Evolutionary conservation across 2,329 filamentous ascomycete species (phyloP).

Genomic region (Thermochaetoides dissita): DNA sequence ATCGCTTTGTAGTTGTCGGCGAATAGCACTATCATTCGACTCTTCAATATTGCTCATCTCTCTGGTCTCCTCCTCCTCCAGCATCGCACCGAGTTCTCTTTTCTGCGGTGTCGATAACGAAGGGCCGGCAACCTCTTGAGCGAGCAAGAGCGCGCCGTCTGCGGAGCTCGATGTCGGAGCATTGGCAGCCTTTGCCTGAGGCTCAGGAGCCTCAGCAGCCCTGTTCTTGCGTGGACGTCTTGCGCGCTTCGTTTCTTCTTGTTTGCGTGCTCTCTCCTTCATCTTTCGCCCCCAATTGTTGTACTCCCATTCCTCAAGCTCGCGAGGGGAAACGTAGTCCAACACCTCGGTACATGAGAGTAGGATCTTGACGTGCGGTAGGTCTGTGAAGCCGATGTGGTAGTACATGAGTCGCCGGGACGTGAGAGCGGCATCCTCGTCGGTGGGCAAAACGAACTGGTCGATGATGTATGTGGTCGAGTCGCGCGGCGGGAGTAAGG

Average conservation of each 20-base stretch:
- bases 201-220: constrained; percentile 2
- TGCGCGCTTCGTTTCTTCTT: constrained; percentile 2
- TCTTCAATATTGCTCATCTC: constrained; percentile 7
- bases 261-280: constrained; percentile 18
- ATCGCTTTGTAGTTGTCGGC: constrained; percentile 17
- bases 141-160: constrained; percentile 18
- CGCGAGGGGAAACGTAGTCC: constrained; percentile 44
- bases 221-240: constrained; percentile 6
- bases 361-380: constrained; percentile 32
- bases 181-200: constrained; percentile 3
- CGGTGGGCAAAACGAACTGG: constrained; percentile 31
- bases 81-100: constrained; percentile 15
- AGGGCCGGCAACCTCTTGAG: constrained; percentile 20
- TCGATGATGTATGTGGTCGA: constrained; percentile 44
- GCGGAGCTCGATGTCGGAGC: constrained; percentile 6
- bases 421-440: constrained; percentile 17
- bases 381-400: constrained; percentile 39
- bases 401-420: constrained; percentile 34
- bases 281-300: constrained; percentile 29
- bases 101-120: constrained; percentile 29
- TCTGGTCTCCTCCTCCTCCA: constrained; percentile 12
- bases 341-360: constrained; percentile 34
- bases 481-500: constrained; percentile 34
- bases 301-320: constrained; percentile 44
- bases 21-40: constrained; percentile 19